Evolutionary conservation across 2,329 filamentous ascomycete species (phyloP), one percentile per base, ranked within the genome.

Genomic region (Venturia effusa): DNA sequence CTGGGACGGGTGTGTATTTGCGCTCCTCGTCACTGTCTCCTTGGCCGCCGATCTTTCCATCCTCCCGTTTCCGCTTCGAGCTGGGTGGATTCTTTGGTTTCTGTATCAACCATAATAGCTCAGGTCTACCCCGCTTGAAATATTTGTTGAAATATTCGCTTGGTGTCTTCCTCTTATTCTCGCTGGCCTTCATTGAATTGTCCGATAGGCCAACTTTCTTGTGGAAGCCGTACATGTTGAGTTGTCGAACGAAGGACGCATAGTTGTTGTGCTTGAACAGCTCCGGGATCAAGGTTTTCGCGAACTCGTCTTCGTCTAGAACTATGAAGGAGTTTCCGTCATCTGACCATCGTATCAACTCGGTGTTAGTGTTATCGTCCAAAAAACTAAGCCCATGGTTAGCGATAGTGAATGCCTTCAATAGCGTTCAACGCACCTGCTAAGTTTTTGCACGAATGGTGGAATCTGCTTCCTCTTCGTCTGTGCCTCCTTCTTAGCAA

Each of bases 61-160:
- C 88, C 24, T 79, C 75, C 66, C 75, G 74, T 67, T 78, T 81
- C 65, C 76, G 74, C 71, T 81, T 80, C 70, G 82, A 69, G 70
- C 69, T 74, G 48, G 79, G 76, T 15, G 87, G 84, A 67, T 88
- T 89, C 74, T 93, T 95, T 0, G 93, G 92, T 74, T 97, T 97
- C 73, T 96, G 93, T 67, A 97, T 97, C 64, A 97, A 81, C 93
- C 93, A 97, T 4, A 97, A 80, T 59, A 99, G 79, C 74, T 97
- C 95, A 4, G 92, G 92, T 68, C 96, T 88, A 4, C 92, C 93
- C 57, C 92, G 89, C 69, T 92, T 90, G 77, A 99, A 99, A 77
- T 92, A 99, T 11, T 91, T 91, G 74, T 99, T 97, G 69, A 90
- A 92, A 74, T 99, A 99, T 80, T 97, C 94, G 81, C 92, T 97